Evolutionary conservation across 2,329 filamentous ascomycete genomes (phyloP).

Genomic region (Colletotrichum echinochloae): DNA sequence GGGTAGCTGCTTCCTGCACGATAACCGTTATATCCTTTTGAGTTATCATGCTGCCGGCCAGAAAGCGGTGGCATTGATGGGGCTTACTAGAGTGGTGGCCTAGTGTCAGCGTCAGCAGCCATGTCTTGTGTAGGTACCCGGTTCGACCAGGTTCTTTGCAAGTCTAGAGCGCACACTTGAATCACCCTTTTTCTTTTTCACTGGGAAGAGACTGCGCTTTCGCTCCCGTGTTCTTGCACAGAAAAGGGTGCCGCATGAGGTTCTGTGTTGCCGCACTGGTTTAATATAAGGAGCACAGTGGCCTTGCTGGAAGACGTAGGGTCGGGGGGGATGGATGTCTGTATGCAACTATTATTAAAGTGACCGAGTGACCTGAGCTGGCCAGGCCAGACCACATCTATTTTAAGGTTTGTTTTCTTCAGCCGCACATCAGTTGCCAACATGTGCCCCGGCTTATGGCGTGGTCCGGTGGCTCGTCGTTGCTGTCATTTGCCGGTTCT

Average conservation of each 20-base stretch:
- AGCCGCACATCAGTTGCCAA: neutral
- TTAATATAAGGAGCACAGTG: neutral
- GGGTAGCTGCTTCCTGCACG: neutral
- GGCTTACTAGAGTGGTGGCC: neutral
- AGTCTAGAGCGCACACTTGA: neutral
- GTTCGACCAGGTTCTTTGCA: neutral
- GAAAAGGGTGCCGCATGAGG: neutral
- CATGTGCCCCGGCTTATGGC: too few species aligned
- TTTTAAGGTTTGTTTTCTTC: neutral
- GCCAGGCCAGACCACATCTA: neutral
- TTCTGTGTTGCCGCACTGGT: neutral
- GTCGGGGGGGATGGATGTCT: neutral
- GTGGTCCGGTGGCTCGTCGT: too few species aligned
- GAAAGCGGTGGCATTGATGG: neutral
- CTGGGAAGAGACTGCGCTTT: neutral
- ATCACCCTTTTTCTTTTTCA: neutral
- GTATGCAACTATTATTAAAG: neutral
- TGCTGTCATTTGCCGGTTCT: too few species aligned
- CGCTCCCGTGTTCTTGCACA: neutral
- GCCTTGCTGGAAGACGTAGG: neutral
- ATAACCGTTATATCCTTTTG: neutral
- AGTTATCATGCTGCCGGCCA: neutral
- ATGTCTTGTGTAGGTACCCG: neutral
- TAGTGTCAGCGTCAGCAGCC: neutral
- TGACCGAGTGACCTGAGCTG: neutral